Evolutionary conservation across 2,329 filamentous ascomycete species (phyloP).

Genomic region (Fusarium miscanthi): DNA sequence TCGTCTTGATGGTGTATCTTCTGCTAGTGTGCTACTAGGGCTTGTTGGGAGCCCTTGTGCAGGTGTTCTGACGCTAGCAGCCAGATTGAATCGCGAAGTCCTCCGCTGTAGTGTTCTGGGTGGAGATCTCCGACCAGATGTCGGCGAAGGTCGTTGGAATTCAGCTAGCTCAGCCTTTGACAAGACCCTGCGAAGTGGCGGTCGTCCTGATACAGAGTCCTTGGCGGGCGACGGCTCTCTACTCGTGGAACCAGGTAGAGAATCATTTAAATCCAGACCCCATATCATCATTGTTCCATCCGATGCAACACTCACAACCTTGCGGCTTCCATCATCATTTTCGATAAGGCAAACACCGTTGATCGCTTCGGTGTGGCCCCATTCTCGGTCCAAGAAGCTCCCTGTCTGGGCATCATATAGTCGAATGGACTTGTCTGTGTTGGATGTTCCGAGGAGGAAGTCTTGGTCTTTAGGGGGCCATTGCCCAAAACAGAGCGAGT

Average conservation of each 20-base stretch:
- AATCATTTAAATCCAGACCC: conserved; percentile 65
- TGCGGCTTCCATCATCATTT: conserved; percentile 64
- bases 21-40: conserved; percentile 54
- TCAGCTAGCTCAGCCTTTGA: conserved; percentile 89
- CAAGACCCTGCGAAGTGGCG: conserved; percentile 84
- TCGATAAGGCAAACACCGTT: conserved; percentile 83
- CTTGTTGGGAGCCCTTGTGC: conserved; percentile 54
- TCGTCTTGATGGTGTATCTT: conserved; percentile 60
- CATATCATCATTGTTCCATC: conserved; percentile 89
- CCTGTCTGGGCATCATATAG: conserved; percentile 86
- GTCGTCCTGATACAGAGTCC: conserved; percentile 66
- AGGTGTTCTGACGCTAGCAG: conserved; percentile 52
- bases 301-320: conserved; percentile 78
- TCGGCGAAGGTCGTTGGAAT: conserved; percentile 68
- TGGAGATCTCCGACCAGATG: conserved; percentile 64
- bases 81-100: conserved; percentile 63
- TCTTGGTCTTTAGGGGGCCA: conserved; percentile 66
- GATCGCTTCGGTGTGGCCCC: conserved; percentile 94
- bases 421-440: conserved; percentile 94
- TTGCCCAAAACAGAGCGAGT: conserved; percentile 76
- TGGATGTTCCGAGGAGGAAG: conserved; percentile 87
- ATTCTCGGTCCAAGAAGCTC: conserved; percentile 84
- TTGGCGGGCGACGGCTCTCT: conserved; percentile 68
- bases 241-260: conserved; percentile 53
- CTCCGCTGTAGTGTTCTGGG: conserved; percentile 65